Base-by-base conservation (phyloP, 139 green algal genomes). In the Coccomyxa sp. region DNA sequence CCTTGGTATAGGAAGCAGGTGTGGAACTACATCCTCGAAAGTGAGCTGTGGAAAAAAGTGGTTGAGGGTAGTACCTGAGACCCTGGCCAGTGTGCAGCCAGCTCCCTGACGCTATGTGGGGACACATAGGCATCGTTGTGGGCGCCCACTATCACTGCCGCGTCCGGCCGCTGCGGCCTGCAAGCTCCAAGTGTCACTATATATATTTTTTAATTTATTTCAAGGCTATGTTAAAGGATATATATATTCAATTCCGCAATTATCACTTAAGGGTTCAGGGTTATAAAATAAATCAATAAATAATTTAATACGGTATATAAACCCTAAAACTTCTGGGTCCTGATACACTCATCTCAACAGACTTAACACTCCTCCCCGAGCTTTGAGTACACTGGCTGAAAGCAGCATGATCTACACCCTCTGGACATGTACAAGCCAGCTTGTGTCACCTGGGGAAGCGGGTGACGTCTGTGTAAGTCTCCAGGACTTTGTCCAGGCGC, bases 401-500 rank as follows among this genome's bases (percentile, higher is more conserved):
- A 51, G 38, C 38, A 51, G 38, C 38, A 51, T 51, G 38, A 51
- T 51, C 38, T 7, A 51, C 38, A 51, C 38, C 38, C 7, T 51
- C 38, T 51, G 38, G 38, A 51, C 7, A 7, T 51, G 3, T 11
- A 7, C 38, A 51, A 51, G 38, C 38, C 38, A 51, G 38, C 3
- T 7, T 51, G 38, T 51, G 38, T 68, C 83, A 92, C 90, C 82
- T 80, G 13, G 92, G 92, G 79, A 94, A 95, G 28, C 92, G 88
- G 0, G 91, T 96, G 30, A 94, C 87, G 86, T 96, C 93, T 0
- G 94, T 96, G 88, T 91, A 96, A 0, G 90, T 94, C 84, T 97
- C 94, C 82, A 97, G 89, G 76, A 97, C 94, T 13, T 86, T 58
- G 63, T 58, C 32, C 57, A 82, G 58, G 77, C 58, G 67, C 57